phyloP scores from a whole-genome alignment of 306 rosid genomes.

The Prosopis cineraria region DNA sequence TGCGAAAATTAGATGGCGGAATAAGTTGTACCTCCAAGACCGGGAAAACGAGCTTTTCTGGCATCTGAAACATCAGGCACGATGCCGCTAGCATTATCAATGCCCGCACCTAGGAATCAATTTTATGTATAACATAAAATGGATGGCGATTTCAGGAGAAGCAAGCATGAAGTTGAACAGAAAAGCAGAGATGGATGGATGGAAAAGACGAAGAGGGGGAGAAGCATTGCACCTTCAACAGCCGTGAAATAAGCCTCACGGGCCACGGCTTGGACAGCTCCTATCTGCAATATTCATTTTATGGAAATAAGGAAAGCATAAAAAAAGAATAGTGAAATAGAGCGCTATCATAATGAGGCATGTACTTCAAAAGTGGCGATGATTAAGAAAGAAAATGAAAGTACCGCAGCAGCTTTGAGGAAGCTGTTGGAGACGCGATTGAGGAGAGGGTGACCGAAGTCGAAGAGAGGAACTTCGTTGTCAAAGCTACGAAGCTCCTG shows the following conservation, averaged over 20 bases:
- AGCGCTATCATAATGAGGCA: too few relatives aligned
- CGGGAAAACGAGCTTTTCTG: slow-evolving; percentile 54
- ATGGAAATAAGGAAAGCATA: not conserved
- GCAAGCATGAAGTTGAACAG: not conserved
- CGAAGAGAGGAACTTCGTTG: slow-evolving; percentile 51
- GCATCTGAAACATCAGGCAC: slow-evolving; percentile 48
- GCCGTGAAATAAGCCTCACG: slow-evolving; percentile 82
- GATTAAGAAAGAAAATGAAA: not conserved
- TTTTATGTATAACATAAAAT: not conserved
- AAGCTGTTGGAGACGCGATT: slow-evolving; percentile 83
- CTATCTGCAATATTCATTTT: too few relatives aligned
- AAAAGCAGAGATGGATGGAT: not conserved
- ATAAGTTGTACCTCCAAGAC: slow-evolving; percentile 57
- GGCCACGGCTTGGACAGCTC: slow-evolving; percentile 78
- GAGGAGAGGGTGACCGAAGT: slow-evolving; percentile 93
- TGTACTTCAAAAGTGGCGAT: too few relatives aligned
- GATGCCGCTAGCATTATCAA: slow-evolving; percentile 36
- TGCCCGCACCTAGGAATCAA: slow-evolving; percentile 33
- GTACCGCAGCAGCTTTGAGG: slow-evolving; percentile 84
- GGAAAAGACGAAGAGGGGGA: not conserved
- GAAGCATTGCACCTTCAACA: slow-evolving; percentile 51
- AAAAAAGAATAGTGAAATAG: too few relatives aligned
- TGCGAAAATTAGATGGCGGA: not conserved
- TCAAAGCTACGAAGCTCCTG: slow-evolving; percentile 63
- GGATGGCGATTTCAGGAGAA: not conserved